Conservation (phyloP, 768 basidiomycete species). For the Pulveroboletus sp. region DNA sequence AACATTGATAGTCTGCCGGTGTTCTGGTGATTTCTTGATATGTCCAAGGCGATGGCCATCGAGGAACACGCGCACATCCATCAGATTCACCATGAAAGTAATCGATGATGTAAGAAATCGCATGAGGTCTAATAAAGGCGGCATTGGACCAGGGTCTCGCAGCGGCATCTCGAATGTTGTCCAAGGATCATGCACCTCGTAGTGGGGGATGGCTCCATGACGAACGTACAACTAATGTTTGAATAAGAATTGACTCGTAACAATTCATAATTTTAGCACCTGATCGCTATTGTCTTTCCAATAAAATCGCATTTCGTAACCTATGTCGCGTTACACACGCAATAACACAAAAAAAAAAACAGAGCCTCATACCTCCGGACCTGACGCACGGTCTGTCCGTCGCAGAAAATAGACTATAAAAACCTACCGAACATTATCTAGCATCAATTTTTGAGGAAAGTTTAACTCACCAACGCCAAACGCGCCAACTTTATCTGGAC, state of each 20-base stretch:
- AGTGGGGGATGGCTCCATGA: background rate
- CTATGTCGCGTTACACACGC: background rate
- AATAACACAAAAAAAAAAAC: background rate
- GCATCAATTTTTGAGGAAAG: background rate
- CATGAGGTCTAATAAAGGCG: constrained; percentile 77
- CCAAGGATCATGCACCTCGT: constrained; percentile 43
- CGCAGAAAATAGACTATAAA: constrained; percentile 77
- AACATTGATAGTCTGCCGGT: constrained; percentile 42
- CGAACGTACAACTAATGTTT: background rate
- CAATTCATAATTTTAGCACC: background rate
- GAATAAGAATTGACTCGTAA: background rate
- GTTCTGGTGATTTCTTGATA: constrained; percentile 56
- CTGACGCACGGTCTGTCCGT: constrained; percentile 19
- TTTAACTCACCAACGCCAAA: constrained; percentile 67
- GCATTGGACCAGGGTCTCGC: constrained; percentile 70
- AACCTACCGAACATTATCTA: constrained; percentile 31
- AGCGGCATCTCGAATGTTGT: constrained; percentile 84
- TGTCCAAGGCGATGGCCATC: constrained; percentile 64
- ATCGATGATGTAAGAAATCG: constrained; percentile 86
- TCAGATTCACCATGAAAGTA: constrained; percentile 81
- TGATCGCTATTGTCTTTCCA: background rate
- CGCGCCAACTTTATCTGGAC: constrained; percentile 94
- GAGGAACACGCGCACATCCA: constrained; percentile 70
- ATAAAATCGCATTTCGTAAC: background rate
- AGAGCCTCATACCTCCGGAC: background rate